Conservation (phyloP, 106 monocot species). For the Dioscorea zingiberensis region DNA sequence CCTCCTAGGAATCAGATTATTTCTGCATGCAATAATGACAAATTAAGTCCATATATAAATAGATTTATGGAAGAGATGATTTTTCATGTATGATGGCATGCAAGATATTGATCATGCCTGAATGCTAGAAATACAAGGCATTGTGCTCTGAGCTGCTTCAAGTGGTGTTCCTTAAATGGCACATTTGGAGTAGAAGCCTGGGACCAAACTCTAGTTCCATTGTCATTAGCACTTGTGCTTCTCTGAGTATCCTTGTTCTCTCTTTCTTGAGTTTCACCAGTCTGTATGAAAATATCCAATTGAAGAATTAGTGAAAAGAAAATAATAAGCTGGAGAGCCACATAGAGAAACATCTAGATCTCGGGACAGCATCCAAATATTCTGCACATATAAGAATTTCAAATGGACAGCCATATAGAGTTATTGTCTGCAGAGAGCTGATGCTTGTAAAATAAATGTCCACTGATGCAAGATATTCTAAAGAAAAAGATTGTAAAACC, state of each 20-base stretch:
- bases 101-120: slow-evolving; percentile 41
- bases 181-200: slow-evolving; percentile 32
- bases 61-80: too few relatives aligned
- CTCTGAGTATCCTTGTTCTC: slow-evolving; percentile 17
- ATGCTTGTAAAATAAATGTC: too few relatives aligned
- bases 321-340: too few relatives aligned
- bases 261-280: slow-evolving; percentile 28
- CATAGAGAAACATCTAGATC: too few relatives aligned
- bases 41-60: neutral
- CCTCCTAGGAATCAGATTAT: slow-evolving; percentile 87
- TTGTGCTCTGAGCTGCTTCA: slow-evolving; percentile 98
- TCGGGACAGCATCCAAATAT: too few relatives aligned
- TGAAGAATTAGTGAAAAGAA: too few relatives aligned
- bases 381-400: too few relatives aligned
- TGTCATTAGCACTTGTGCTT: slow-evolving; percentile 15
- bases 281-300: too few relatives aligned
- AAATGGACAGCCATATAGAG: too few relatives aligned
- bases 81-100: neutral
- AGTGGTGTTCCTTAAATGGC: slow-evolving; percentile 93
- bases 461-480: too few relatives aligned
- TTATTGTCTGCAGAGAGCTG: too few relatives aligned
- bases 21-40: slow-evolving; percentile 46
- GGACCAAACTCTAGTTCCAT: slow-evolving; percentile 11
- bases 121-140: slow-evolving; percentile 99
- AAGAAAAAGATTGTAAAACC: too few relatives aligned